These are phyloP conservation scores for Mortierella sp. DNA, from an alignment of 371 early-diverging fungal species.

Conservation along the genomic window DNA sequence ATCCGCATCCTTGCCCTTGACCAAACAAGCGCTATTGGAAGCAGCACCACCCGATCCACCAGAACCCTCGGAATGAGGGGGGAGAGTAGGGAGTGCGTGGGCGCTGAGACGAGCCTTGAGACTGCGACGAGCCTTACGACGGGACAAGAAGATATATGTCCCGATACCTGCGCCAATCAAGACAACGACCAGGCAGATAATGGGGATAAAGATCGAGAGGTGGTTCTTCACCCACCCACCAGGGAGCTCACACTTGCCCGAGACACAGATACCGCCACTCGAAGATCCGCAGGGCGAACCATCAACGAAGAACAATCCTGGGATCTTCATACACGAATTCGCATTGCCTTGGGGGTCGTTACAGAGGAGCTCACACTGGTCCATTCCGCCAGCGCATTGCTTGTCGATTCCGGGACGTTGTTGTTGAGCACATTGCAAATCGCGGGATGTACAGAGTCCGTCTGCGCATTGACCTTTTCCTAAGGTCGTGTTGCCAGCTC, in stretches of 20 bases:
- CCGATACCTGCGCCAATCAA: conserved; percentile 40
- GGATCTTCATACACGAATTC: conserved; percentile 75
- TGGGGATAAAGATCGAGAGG: conserved; percentile 66
- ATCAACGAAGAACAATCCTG: conserved; percentile 85
- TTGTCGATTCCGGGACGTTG: conserved; percentile 66
- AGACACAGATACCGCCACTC: conserved; percentile 69
- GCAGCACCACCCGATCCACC: neutral
- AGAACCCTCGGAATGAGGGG: neutral
- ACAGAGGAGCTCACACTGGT: conserved; percentile 77
- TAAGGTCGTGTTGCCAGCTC: conserved; percentile 39
- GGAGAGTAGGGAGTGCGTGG: neutral
- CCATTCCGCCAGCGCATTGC: conserved; percentile 60
- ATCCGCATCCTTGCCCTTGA: neutral
- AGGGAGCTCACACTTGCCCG: conserved; percentile 61
- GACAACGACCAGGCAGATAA: conserved; percentile 62
- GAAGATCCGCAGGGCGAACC: conserved; percentile 89
- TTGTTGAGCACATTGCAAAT: conserved; percentile 82
- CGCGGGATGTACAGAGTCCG: conserved; percentile 92
- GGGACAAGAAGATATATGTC: neutral
- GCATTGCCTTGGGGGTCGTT: conserved; percentile 64
- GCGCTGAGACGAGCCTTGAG: neutral
- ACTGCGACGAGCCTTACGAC: neutral
- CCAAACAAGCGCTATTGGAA: neutral
- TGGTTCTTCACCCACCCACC: conserved; percentile 64
- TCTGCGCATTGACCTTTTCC: conserved; percentile 78